Percentiles rank a stretch among this genome's conserved stretches.
These are phyloP conservation scores for Globisporangium echinulatum DNA, from an alignment of 352 stramenopile genomes.

Conservation along the genomic window DNA sequence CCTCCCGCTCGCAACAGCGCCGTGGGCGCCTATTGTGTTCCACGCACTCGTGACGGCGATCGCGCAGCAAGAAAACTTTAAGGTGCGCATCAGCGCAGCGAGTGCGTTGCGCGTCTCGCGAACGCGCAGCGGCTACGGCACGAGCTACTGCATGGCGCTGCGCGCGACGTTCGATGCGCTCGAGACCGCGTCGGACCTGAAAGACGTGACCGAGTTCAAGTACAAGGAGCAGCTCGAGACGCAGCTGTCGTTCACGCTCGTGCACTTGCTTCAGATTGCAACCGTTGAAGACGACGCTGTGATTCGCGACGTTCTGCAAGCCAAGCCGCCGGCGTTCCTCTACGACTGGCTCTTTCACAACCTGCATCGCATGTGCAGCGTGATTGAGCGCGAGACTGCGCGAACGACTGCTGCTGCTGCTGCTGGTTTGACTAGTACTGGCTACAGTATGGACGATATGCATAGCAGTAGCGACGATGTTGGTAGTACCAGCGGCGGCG, in stretches of 20 bases:
- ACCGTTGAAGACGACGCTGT: slow-evolving; percentile 63
- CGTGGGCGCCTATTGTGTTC: slow-evolving; percentile 75
- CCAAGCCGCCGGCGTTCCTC: slow-evolving; percentile 67
- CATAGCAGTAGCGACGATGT: slow-evolving; percentile 26
- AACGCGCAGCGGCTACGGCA: slow-evolving; percentile 59
- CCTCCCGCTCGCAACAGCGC: slow-evolving; percentile 65
- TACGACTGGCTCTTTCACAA: slow-evolving; percentile 88
- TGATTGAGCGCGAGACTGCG: slow-evolving; percentile 45
- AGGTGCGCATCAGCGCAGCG: slow-evolving; percentile 80
- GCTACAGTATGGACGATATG: slow-evolving; percentile 19
- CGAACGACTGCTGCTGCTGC: too few relatives aligned
- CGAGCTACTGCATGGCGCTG: slow-evolving; percentile 63
- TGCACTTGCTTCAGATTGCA: slow-evolving; percentile 76
- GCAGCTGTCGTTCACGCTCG: slow-evolving; percentile 80
- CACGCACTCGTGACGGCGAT: slow-evolving; percentile 71
- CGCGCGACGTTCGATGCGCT: slow-evolving; percentile 63
- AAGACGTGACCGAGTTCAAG: slow-evolving; percentile 86
- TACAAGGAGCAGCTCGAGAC: slow-evolving; percentile 88
- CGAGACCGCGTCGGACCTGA: slow-evolving; percentile 79
- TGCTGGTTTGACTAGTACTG: not conserved
- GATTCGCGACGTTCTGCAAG: slow-evolving; percentile 58
- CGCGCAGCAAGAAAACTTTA: slow-evolving; percentile 86
- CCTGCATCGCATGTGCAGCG: slow-evolving; percentile 70
- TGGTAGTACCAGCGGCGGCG: too few relatives aligned
- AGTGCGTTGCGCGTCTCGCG: slow-evolving; percentile 70